A percentile compares a stretch with the other conserved stretches of the same genome.
Conservation (phyloP, 1,284 basidiomycete species). For the Cutaneotrichosporon cyanovorans region DNA sequence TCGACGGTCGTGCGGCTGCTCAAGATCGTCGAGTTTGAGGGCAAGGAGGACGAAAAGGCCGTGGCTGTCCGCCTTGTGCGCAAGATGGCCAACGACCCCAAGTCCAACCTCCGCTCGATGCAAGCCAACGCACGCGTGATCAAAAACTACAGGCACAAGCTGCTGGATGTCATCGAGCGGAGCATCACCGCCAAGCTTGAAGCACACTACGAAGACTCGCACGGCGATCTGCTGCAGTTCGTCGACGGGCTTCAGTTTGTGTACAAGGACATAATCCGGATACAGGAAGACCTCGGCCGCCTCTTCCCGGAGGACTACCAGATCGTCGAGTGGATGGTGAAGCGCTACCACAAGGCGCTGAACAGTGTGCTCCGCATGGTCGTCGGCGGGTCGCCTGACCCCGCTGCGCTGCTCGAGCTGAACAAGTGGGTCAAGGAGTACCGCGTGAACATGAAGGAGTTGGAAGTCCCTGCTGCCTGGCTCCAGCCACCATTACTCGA, state of each 20-base stretch:
- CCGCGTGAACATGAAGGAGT: constrained; percentile 87
- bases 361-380: constrained; percentile 67
- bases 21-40: constrained; percentile 92
- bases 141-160: constrained; percentile 91
- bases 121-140: constrained; percentile 87
- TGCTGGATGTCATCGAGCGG: constrained; percentile 70
- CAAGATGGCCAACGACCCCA: constrained; percentile 79
- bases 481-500: constrained; percentile 85
- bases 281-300: constrained; percentile 76
- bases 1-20: constrained; percentile 82
- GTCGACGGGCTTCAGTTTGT: constrained; percentile 76
- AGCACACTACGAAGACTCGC: constrained; percentile 57
- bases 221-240: constrained; percentile 63
- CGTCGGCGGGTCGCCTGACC: constrained; percentile 71
- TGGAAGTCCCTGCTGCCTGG: constrained; percentile 70
- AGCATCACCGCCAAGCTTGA: constrained; percentile 71
- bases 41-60: constrained; percentile 88
- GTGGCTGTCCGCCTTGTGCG: constrained; percentile 89
- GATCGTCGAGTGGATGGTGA: constrained; percentile 73
- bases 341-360: constrained; percentile 87
- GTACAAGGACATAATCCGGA: constrained; percentile 86
- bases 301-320: constrained; percentile 92
- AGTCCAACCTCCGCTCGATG: constrained; percentile 80
- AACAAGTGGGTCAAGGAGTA: constrained; percentile 95
- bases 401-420: constrained; percentile 73